Evolutionary conservation across 225 moss, liverwort and hornwort genomes (phyloP), one percentile per base, ranked within the genome.

Genomic region (Physcomitrellopsis africana): DNA sequence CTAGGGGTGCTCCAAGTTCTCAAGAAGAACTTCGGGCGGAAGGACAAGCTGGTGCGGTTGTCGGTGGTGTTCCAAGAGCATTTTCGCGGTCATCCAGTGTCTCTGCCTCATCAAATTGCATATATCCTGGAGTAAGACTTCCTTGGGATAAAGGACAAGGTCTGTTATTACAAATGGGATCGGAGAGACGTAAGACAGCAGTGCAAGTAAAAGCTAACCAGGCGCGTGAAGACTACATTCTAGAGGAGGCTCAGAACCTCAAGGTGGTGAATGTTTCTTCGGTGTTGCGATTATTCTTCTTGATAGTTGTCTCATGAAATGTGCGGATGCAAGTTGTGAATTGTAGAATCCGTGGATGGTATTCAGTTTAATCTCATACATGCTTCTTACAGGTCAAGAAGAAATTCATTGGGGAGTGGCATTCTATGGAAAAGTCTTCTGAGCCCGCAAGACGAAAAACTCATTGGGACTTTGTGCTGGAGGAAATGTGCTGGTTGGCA

Each of bases 401-500:
- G 65, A 84, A 72, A 20, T 85, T 82, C 4, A 75, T 85, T 72
- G 90, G 80, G 26, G 85, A 84, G 63, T 83, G 87, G 90, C 84
- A 72, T 37, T 59, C 48, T 55, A 73, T 78, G 51, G 83, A 81
- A 58, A 82, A 76, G 71, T 77, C 83, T 37, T 47, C 72, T 15
- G 89, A 85, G 75, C 84, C 83, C 13, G 13, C 32, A 3, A 75
- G 78, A 42, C 80, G 78, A 45, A 91, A 83, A 46, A 81, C 81
- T 45, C 93, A 95, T 48, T 95, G 93, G 95, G 93, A 95, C 79
- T 93, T 86, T 63, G 81, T 95, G 51, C 79, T 95, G 17, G 89
- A 91, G 73, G 95, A 95, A 81, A 93, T 95, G 93, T 47, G 79
- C 17, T 95, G 95, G 95, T 79, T 95, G 86, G 95, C 95, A 75